These are phyloP conservation scores for Trichophyton rubrum DNA, from an alignment of 2,329 filamentous ascomycete species.

Conservation along the genomic window DNA sequence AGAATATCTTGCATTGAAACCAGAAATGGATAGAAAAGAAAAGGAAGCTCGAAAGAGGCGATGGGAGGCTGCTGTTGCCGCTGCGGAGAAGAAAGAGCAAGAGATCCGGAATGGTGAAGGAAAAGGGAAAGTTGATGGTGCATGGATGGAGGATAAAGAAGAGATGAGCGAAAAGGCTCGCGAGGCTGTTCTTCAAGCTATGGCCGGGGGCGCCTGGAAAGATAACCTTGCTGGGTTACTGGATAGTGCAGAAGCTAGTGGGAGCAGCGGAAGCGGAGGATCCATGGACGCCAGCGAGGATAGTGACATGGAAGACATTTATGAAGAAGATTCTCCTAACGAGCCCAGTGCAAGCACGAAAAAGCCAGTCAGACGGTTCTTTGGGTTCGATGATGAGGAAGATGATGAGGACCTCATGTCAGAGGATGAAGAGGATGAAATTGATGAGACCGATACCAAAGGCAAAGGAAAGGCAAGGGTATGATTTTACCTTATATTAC, in stretches of 20 bases:
- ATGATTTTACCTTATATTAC: background rate
- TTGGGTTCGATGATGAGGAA: slow-evolving; percentile 39
- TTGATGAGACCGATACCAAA: slow-evolving; percentile 13
- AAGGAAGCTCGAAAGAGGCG: slow-evolving; percentile 68
- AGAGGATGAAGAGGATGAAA: slow-evolving; percentile 26
- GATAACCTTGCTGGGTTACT: slow-evolving; percentile 31
- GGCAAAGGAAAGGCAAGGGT: slow-evolving; percentile 27
- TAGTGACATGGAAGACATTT: slow-evolving; percentile 25
- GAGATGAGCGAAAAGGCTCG: slow-evolving; percentile 74
- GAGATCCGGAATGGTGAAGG: slow-evolving; percentile 61
- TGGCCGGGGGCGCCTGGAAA: slow-evolving; percentile 47
- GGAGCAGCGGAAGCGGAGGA: slow-evolving; percentile 18
- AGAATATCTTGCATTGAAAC: slow-evolving; percentile 88
- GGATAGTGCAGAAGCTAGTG: slow-evolving; percentile 24
- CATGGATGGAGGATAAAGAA: slow-evolving; percentile 93
- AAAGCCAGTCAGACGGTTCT: slow-evolving; percentile 26
- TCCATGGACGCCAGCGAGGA: slow-evolving; percentile 24
- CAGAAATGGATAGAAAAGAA: slow-evolving; percentile 91
- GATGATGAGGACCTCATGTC: slow-evolving; percentile 30
- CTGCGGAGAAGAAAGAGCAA: slow-evolving; percentile 68
- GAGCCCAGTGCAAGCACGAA: slow-evolving; percentile 16
- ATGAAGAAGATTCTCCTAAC: slow-evolving; percentile 20
- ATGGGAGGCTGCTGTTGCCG: slow-evolving; percentile 80
- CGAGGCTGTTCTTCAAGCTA: slow-evolving; percentile 60
- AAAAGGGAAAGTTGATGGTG: slow-evolving; percentile 59